Evolutionary conservation across 208 protist genomes (phyloP).

Genomic region (Wallacemonas collosoma): DNA sequence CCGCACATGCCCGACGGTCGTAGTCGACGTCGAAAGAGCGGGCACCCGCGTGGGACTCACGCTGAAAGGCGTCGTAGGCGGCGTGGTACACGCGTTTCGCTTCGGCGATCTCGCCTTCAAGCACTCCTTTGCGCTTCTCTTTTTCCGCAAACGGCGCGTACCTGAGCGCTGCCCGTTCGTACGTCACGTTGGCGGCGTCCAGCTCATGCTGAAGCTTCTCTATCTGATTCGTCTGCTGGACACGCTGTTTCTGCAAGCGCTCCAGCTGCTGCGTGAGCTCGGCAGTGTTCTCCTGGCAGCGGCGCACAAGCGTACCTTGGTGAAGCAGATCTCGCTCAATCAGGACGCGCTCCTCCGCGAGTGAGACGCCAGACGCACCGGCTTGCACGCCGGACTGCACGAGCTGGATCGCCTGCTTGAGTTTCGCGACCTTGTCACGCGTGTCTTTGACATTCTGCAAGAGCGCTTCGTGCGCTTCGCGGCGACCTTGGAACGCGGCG

Average conservation of each 20-base stretch:
- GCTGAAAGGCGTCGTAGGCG: conserved; percentile 66
- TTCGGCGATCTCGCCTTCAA: conserved; percentile 43
- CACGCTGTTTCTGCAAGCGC: conserved; percentile 37
- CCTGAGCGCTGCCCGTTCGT: conserved; percentile 37
- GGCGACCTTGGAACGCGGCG: conserved; percentile 46
- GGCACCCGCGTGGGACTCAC: conserved; percentile 37
- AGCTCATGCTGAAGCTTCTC: conserved; percentile 36
- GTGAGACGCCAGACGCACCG: conserved; percentile 70
- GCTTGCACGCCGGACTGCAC: conserved; percentile 78
- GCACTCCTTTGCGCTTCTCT: conserved; percentile 36
- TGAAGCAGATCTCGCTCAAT: conserved; percentile 71
- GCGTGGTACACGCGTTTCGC: conserved; percentile 58
- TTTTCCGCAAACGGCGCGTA: conserved; percentile 43
- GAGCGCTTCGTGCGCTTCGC: conserved; percentile 38
- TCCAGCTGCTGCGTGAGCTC: conserved; percentile 59
- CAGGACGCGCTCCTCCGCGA: conserved; percentile 74
- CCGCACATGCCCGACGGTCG: conserved; percentile 45
- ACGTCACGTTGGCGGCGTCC: conserved; percentile 26
- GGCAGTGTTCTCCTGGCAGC: conserved; percentile 44
- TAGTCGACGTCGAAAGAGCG: conserved; percentile 76
- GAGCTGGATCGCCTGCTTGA: conserved; percentile 76
- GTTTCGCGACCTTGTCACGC: conserved; percentile 47
- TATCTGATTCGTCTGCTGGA: conserved; percentile 34
- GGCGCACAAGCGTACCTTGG: conserved; percentile 39
- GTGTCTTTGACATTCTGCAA: conserved; percentile 58